These are phyloP conservation scores for Hyphopichia homilentoma DNA, from an alignment of 805 yeast genomes.

Conservation along the genomic window DNA sequence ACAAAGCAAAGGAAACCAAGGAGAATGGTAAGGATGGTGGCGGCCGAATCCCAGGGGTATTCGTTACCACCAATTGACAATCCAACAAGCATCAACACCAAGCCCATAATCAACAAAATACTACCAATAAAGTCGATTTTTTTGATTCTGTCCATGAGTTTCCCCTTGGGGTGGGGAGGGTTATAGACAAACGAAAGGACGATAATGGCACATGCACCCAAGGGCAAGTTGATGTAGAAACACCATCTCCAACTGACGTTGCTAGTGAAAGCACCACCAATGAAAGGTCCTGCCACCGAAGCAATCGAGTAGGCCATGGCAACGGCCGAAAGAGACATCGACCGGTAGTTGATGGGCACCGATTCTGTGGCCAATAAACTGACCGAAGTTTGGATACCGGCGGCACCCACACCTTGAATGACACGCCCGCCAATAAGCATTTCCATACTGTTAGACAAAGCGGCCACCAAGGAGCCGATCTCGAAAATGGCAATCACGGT, in stretches of 20 bases:
- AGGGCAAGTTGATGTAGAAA: conserved; percentile 58
- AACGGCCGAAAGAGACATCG: conserved; percentile 25
- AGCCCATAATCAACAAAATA: conserved; percentile 29
- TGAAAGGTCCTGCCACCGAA: conserved; percentile 50
- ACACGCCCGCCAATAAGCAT: conserved; percentile 24
- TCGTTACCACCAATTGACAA: conserved; percentile 47
- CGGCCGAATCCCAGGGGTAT: conserved; percentile 46
- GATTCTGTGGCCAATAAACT: conserved; percentile 15
- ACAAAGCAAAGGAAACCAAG: conserved; percentile 33
- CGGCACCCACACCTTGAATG: conserved; percentile 21
- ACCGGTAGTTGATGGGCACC: conserved; percentile 22
- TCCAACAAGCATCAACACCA: conserved; percentile 40
- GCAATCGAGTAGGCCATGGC: conserved; percentile 41
- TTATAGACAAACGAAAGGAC: conserved; percentile 32
- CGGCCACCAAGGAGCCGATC: conserved; percentile 18
- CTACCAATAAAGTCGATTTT: conserved; percentile 45
- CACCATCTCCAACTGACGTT: conserved; percentile 66
- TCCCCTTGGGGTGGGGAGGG: conserved; percentile 37
- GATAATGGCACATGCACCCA: conserved; percentile 46
- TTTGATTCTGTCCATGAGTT: conserved; percentile 26
- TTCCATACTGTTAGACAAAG: conserved; percentile 15
- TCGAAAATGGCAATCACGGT: conserved; percentile 16
- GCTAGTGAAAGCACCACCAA: conserved; percentile 58
- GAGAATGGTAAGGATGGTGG: conserved; percentile 42
- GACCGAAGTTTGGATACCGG: conserved; percentile 17